phyloP scores from a whole-genome alignment of 495 filamentous ascomycete genomes.

The Antarctomyces pellizariae region DNA sequence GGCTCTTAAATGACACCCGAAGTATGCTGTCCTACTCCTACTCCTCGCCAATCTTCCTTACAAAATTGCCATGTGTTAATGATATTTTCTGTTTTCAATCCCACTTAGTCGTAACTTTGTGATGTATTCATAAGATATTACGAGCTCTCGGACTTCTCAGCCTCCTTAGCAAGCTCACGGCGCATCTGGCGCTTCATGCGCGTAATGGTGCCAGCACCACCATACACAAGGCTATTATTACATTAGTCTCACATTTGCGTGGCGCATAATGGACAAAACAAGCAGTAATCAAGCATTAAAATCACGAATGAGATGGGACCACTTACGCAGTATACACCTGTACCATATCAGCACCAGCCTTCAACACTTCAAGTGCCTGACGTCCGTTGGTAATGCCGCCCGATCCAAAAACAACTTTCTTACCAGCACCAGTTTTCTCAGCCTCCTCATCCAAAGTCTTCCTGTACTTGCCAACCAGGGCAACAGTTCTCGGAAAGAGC shows the following conservation, averaged over 20 bases:
- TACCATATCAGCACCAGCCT: slow-evolving; percentile 69
- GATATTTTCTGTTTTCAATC: no score
- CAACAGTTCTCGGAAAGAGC: slow-evolving; percentile 54
- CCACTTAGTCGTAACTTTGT: no score
- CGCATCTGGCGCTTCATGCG: slow-evolving; percentile 74
- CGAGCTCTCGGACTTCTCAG: no score
- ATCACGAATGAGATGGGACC: no score
- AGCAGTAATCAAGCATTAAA: slow-evolving; percentile 4
- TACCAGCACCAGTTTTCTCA: slow-evolving; percentile 12
- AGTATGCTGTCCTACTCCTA: no score
- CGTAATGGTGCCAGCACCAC: slow-evolving; percentile 64
- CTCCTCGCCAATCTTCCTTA: no score
- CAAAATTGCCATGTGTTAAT: no score
- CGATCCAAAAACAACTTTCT: slow-evolving; percentile 76
- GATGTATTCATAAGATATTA: no score
- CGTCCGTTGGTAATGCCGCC: slow-evolving; percentile 74
- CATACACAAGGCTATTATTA: slow-evolving; percentile 49
- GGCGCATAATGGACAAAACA: background rate
- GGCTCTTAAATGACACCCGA: no score
- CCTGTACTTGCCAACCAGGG: slow-evolving; percentile 57
- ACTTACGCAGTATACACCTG: slow-evolving; percentile 60
- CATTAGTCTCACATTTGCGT: background rate
- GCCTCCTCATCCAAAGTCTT: slow-evolving; percentile 35
- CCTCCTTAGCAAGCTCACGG: slow-evolving; percentile 15
- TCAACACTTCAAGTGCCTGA: slow-evolving; percentile 53